Conservation (phyloP, 2,329 filamentous ascomycete genomes). For the Aspergillus sp. region DNA sequence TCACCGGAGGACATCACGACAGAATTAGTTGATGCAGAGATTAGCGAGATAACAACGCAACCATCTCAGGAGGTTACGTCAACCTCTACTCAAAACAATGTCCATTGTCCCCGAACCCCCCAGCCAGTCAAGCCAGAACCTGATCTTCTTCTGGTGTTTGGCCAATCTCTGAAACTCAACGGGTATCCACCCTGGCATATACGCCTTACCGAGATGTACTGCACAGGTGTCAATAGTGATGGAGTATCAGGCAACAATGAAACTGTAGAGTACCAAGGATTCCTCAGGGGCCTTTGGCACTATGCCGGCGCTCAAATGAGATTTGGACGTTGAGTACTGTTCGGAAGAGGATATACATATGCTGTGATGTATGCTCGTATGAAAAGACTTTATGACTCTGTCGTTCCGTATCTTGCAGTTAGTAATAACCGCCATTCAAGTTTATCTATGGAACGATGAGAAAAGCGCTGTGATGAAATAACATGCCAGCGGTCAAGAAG, state of each 20-base stretch:
- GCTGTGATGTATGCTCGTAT: not conserved
- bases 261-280: constrained; percentile 86
- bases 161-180: constrained; percentile 76
- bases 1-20: constrained; percentile 76
- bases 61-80: constrained; percentile 21
- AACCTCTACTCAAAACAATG: constrained; percentile 2
- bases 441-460: not conserved
- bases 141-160: constrained; percentile 84
- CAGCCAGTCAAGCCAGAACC: constrained; percentile 77
- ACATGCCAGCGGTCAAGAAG: not conserved
- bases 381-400: not conserved
- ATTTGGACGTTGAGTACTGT: constrained; percentile 59
- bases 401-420: not conserved
- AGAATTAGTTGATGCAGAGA: constrained; percentile 85
- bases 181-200: constrained; percentile 98
- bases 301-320: constrained; percentile 88
- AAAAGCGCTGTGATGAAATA: not conserved
- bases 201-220: constrained; percentile 89
- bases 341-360: not conserved
- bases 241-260: constrained; percentile 39
- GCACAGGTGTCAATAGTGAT: constrained; percentile 48
- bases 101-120: not conserved
- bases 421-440: not conserved
- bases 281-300: constrained; percentile 78
- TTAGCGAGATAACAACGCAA: constrained; percentile 59